Base-by-base conservation (phyloP, 176 grass and related monocot species). In the Calamus simplicifolius region DNA sequence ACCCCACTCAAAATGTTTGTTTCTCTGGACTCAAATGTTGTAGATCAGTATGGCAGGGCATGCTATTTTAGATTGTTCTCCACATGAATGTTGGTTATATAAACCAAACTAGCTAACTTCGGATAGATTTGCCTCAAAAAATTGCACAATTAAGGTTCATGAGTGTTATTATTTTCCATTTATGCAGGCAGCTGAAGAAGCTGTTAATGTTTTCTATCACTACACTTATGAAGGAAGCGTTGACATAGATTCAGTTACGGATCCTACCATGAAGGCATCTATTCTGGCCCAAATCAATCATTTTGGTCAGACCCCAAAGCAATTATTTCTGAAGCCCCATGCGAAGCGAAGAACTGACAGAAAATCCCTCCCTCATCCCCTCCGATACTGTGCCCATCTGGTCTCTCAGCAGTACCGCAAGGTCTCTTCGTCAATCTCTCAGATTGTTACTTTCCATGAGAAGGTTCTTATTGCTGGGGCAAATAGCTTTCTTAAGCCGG, bases 261-360 rank as follows among this genome's bases (percentile, higher is more conserved):
- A 98, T 72, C 94, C 81, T 67, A 98, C 94, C 16, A 93, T 98
- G 94, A 98, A 98, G 80, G 94, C 94, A 78, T 98, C 94, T 10
- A 98, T 98, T 71, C 77, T 98, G 54, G 94, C 94, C 63, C 94
- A 98, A 77, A 98, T 98, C 51, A 98, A 98, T 79, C 94, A 98
- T 77, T 98, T 98, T 64, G 94, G 94, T 66, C 94, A 98, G 81
- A 98, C 94, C 31, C 94, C 94, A 16, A 98, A 98, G 71, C 94
- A 98, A 67, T 73, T 98, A 59, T 98, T 98, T 69, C 82, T 69
- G 52, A 98, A 93, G 60, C 76, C 94, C 43, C 94, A 98, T 68
- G 78, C 72, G 54, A 87, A 98, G 78, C 59, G 94, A 56, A 75
- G 85, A 31, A 92, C 84, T 18, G 94, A 98, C 70, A 84, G 79